Conservation (phyloP, 345 rosid genomes). For the Citrus trifoliata region DNA sequence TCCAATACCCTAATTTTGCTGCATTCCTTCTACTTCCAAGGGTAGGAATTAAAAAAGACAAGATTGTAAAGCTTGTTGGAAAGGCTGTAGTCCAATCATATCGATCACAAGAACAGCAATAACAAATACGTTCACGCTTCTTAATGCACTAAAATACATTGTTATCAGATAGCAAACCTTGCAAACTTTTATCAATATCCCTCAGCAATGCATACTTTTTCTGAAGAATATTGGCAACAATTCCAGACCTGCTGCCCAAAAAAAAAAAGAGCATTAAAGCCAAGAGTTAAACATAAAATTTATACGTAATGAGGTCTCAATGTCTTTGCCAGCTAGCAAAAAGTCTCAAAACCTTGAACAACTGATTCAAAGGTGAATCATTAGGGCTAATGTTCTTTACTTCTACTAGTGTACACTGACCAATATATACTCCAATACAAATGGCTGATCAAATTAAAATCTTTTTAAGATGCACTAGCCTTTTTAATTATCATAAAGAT, state of each 20-base stretch:
- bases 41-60: not conserved
- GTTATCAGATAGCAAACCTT: conserved; percentile 41
- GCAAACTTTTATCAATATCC: conserved; percentile 85
- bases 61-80: not conserved
- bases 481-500: not conserved
- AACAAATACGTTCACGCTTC: not conserved
- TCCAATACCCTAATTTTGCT: not conserved
- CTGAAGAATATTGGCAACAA: conserved; percentile 68
- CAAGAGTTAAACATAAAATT: not conserved
- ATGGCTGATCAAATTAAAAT: not conserved
- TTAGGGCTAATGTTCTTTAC: not conserved
- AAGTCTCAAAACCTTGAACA: not conserved
- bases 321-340: not conserved
- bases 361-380: not conserved
- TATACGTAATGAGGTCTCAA: not conserved
- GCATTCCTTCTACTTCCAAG: not conserved
- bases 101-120: not conserved
- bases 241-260: conserved; percentile 49
- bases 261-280: not conserved
- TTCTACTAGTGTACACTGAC: no score
- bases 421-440: not conserved
- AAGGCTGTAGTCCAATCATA: not conserved
- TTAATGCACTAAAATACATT: not conserved
- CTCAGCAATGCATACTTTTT: conserved; percentile 81
- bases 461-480: not conserved